Evolutionary conservation across 306 rosid genomes (phyloP).

Genomic region (Prunus mira): DNA sequence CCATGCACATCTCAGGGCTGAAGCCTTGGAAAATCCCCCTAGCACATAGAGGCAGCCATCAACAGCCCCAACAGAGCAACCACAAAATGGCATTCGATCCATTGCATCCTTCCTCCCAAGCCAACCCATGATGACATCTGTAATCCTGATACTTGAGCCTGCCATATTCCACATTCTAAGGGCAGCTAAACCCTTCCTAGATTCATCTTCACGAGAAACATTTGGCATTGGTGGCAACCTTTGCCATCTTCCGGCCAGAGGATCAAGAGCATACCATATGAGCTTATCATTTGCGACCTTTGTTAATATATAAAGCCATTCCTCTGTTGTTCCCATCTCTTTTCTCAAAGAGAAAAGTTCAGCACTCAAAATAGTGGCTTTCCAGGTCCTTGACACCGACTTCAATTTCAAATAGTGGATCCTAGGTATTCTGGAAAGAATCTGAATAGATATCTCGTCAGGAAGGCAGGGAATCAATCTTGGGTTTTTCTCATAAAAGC

Average conservation of each 20-base stretch:
- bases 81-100: conserved; percentile 80
- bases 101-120: conserved; percentile 70
- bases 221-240: conserved; percentile 77
- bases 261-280: conserved; percentile 78
- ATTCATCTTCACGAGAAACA: conserved; percentile 50
- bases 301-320: conserved; percentile 80
- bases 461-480: conserved; percentile 84
- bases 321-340: conserved; percentile 80
- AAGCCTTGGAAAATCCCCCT: conserved; percentile 88
- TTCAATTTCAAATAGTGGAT: conserved; percentile 54
- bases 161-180: conserved; percentile 79
- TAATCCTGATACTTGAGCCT: conserved; percentile 61
- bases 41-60: conserved; percentile 85
- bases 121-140: conserved; percentile 75
- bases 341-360: conserved; percentile 67
- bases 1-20: conserved; percentile 77
- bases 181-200: conserved; percentile 50
- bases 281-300: conserved; percentile 62
- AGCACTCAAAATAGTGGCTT: conserved; percentile 45
- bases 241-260: conserved; percentile 71
- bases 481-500: conserved; percentile 54
- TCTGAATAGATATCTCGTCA: conserved; percentile 86
- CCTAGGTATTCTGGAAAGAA: conserved; percentile 84
- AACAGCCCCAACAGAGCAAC: conserved; percentile 82
- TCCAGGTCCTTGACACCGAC: conserved; percentile 78